These are phyloP conservation scores for Infundibulicybe gibba DNA, from an alignment of 768 basidiomycete species.

Conservation along the genomic window DNA sequence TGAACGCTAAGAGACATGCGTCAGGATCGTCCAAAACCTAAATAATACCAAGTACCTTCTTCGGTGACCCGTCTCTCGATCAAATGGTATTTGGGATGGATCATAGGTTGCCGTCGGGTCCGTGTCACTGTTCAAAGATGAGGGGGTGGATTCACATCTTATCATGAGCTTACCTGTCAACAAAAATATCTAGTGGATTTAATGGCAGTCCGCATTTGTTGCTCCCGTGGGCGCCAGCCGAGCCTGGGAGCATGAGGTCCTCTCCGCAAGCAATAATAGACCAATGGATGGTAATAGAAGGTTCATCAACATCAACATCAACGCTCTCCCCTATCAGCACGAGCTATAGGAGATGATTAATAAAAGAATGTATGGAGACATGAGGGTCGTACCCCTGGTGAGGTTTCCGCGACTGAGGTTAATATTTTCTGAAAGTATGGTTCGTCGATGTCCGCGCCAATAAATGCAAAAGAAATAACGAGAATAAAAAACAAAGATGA, in stretches of 20 bases:
- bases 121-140: conserved; percentile 20
- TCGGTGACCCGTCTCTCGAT: conserved; percentile 34
- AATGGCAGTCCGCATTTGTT: conserved; percentile 42
- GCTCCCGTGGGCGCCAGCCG: conserved; percentile 43
- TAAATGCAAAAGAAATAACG: conserved; percentile 45
- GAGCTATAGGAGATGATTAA: conserved; percentile 30
- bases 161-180: conserved; percentile 39
- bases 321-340: conserved; percentile 54
- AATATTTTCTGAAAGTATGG: conserved; percentile 35
- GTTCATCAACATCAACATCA: conserved; percentile 58
- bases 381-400: conserved; percentile 39
- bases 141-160: too few species aligned
- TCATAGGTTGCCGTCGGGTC: conserved; percentile 39
- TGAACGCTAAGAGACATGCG: conserved; percentile 36
- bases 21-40: not conserved
- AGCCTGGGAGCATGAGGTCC: conserved; percentile 38
- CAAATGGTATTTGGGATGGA: conserved; percentile 41
- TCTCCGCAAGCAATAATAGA: conserved; percentile 50
- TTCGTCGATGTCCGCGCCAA: conserved; percentile 38
- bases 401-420: conserved; percentile 32
- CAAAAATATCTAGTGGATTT: conserved; percentile 37
- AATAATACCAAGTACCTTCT: conserved; percentile 29
- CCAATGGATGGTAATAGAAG: conserved; percentile 53
- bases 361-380: not conserved
- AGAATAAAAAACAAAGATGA: conserved; percentile 46